These are phyloP conservation scores for Claviceps pusilla DNA, from an alignment of 2,329 filamentous ascomycete genomes.

Conservation along the genomic window DNA sequence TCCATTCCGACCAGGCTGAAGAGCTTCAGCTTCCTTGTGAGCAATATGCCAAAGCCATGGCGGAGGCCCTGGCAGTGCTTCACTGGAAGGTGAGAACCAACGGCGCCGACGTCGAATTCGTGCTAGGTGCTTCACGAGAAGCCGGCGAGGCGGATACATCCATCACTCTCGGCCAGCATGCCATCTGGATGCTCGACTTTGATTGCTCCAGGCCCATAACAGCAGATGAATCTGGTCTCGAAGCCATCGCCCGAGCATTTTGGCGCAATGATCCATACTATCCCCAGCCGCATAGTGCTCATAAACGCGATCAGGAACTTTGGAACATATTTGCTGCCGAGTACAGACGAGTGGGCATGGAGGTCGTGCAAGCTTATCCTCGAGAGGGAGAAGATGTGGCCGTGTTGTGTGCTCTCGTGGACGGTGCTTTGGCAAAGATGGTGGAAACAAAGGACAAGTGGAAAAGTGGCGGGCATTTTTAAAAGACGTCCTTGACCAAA, in stretches of 20 bases:
- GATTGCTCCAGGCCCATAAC: not conserved
- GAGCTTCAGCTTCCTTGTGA: too few species aligned
- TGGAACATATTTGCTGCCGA: not conserved
- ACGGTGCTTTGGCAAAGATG: not conserved
- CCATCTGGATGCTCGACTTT: not conserved
- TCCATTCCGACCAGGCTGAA: too few species aligned
- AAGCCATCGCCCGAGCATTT: not conserved
- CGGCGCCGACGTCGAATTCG: slow-evolving; percentile 41
- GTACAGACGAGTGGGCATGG: not conserved
- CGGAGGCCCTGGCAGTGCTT: slow-evolving; percentile 32
- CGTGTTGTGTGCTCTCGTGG: not conserved
- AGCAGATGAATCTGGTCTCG: not conserved
- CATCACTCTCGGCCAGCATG: not conserved
- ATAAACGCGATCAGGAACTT: not conserved
- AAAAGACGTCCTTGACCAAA: too few species aligned
- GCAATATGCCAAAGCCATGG: slow-evolving; percentile 22
- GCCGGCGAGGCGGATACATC: not conserved
- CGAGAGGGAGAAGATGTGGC: not conserved
- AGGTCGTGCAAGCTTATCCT: not conserved
- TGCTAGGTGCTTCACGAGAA: slow-evolving; percentile 21
- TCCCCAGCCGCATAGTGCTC: not conserved
- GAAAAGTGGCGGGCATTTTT: not conserved
- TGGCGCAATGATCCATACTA: not conserved
- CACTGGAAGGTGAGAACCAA: slow-evolving; percentile 34
- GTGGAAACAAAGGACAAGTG: not conserved